Conservation (phyloP, 192 early-diverging fungal species). For the Geranomyces variabilis region DNA sequence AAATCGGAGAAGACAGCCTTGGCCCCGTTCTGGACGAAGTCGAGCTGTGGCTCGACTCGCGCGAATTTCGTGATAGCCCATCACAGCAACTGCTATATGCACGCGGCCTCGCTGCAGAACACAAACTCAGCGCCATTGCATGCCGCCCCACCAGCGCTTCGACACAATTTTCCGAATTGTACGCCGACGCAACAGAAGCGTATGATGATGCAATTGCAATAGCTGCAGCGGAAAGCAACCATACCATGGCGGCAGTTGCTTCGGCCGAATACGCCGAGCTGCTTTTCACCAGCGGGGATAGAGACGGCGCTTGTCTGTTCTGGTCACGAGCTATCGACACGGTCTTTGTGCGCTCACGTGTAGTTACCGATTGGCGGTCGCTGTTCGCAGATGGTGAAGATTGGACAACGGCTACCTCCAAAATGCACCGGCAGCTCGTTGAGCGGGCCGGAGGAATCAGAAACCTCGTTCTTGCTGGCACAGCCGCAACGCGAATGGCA, state of each 20-base stretch:
- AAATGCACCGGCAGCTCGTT: not conserved
- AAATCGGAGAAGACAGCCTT: conserved; percentile 1
- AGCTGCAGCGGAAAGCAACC: not conserved
- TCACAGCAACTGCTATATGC: conserved; percentile 10
- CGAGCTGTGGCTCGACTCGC: conserved; percentile 14
- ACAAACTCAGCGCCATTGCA: not conserved
- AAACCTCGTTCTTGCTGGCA: conserved; percentile 20
- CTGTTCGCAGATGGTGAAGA: conserved; percentile 9
- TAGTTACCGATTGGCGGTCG: conserved; percentile 22
- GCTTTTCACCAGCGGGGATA: conserved; percentile 14
- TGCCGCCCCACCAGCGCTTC: not conserved
- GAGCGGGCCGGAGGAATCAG: conserved; percentile 24
- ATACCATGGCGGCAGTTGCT: conserved; percentile 6
- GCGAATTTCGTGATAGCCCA: not conserved
- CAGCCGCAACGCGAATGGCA: conserved; percentile 23
- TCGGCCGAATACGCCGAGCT: conserved; percentile 32
- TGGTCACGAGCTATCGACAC: conserved; percentile 40
- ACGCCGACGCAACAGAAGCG: conserved; percentile 2
- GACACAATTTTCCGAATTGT: not conserved
- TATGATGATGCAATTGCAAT: conserved; percentile 16
- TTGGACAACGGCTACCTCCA: not conserved
- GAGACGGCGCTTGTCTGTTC: conserved; percentile 17
- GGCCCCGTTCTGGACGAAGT: conserved; percentile 11
- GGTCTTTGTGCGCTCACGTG: conserved; percentile 1
- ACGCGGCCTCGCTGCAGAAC: conserved; percentile 7